Percentiles rank a stretch among this genome's conserved stretches.
phyloP scores from a whole-genome alignment of 805 yeast species.

The Hanseniaspora vineae region DNA sequence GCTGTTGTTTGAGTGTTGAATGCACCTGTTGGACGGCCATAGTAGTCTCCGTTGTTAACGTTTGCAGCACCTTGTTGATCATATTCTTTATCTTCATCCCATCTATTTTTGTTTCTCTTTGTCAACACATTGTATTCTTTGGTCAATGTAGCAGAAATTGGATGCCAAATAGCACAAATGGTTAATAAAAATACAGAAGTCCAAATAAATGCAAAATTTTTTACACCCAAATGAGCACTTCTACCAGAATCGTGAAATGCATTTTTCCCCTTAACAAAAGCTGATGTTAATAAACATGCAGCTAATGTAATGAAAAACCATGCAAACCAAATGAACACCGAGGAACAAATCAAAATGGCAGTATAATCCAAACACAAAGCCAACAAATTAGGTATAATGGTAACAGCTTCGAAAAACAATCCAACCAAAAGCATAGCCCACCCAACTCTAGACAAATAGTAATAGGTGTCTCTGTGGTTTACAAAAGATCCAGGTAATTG shows the following conservation, averaged over 20 bases:
- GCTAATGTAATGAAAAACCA: slow-evolving; percentile 32
- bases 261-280: slow-evolving; percentile 39
- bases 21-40: background rate
- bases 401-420: slow-evolving; percentile 36
- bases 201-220: slow-evolving; percentile 55
- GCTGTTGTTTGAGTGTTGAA: background rate
- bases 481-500: slow-evolving; percentile 45
- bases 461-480: slow-evolving; percentile 38
- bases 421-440: slow-evolving; percentile 53
- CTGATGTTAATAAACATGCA: slow-evolving; percentile 40
- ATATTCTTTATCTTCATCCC: too few relatives aligned
- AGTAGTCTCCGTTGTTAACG: background rate
- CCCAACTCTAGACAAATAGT: slow-evolving; percentile 54
- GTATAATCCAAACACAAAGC: slow-evolving; percentile 12
- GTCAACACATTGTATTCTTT: slow-evolving; percentile 1
- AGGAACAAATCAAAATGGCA: slow-evolving; percentile 6
- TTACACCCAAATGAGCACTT: slow-evolving; percentile 32
- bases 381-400: slow-evolving; percentile 28
- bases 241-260: slow-evolving; percentile 33
- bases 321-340: slow-evolving; percentile 22
- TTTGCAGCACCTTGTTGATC: too few relatives aligned
- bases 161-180: slow-evolving; percentile 4
- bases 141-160: slow-evolving; percentile 2
- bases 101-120: background rate
- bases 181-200: slow-evolving; percentile 25